Evolutionary conservation across 176 grass and related monocot genomes (phyloP).

Genomic region (Raddia guianensis): DNA sequence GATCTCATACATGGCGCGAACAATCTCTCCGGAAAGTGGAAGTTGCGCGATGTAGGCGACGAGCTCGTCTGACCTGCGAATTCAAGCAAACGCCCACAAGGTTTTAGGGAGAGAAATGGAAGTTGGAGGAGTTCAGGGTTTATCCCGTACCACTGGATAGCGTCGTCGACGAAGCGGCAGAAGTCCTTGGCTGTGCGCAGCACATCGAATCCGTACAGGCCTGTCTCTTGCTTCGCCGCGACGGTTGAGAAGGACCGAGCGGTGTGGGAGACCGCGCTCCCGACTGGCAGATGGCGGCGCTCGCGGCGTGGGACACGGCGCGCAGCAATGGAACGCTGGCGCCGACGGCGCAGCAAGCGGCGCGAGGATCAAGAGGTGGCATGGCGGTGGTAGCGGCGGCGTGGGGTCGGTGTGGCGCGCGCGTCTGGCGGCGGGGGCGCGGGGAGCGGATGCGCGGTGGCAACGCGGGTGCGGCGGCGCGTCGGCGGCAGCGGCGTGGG

Average conservation of each 20-base stretch:
- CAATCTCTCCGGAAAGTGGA: conserved; percentile 63
- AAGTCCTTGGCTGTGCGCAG: conserved; percentile 83
- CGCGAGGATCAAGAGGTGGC: no score
- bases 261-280: no score
- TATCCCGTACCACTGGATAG: conserved; percentile 55
- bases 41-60: conserved; percentile 63
- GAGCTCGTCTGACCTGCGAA: conserved; percentile 70
- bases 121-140: background rate
- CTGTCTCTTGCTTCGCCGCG: conserved; percentile 44
- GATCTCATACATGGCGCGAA: conserved; percentile 89
- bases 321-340: background rate
- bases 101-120: background rate
- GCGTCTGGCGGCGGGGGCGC: no score
- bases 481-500: no score
- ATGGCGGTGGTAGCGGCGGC: no score
- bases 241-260: conserved; percentile 43
- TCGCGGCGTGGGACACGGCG: conserved; percentile 23
- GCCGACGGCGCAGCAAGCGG: no score
- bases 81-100: conserved; percentile 21
- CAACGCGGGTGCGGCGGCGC: no score
- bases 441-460: no score
- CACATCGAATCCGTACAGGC: conserved; percentile 72
- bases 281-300: conserved; percentile 35
- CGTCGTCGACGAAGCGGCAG: conserved; percentile 83
- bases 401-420: no score